Base-by-base conservation (phyloP, 1,139 yeast species). In the Trichomonascaceae sp. region DNA sequence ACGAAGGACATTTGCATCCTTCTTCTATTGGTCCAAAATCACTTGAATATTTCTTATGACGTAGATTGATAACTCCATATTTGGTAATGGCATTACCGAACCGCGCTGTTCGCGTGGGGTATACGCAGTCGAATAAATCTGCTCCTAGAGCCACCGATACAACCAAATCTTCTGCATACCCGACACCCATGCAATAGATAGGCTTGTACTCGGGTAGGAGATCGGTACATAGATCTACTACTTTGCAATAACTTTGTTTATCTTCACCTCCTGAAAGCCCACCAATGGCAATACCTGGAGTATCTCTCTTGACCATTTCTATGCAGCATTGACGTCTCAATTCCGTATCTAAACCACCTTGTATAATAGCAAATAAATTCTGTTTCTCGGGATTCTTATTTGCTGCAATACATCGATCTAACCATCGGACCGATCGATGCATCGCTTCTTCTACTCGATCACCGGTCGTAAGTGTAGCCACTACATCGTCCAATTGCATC, bases 211-310 rank as follows among this genome's bases (percentile, higher is more conserved):
- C 66, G 9, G 78, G 78, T 10, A 74, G 64, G 13, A 72, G 58
- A 45, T 70, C 74, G 0, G 78, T 75, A 56, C 78, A 74, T 3
- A 66, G 61, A 13, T 64, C 57, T 3, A 74, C 77, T 48, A 73
- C 74, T 50, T 62, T 57, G 60, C 78, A 74, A 60, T 70, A 74
- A 20, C 69, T 61, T 20, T 60, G 68, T 59, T 74, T 74, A 57
- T 72, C 77, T 53, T 74, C 78, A 19, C 78, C 78, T 1, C 78
- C 78, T 18, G 76, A 71, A 9, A 74, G 65, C 1, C 78, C 78
- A 24, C 78, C 78, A 53, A 74, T 74, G 27, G 78, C 78, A 51
- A 74, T 74, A 9, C 78, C 78, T 0, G 78, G 78, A 1, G 78
- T 74, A 57, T 75, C 74, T 10, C 78, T 64, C 53, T 70, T 68